Conservation (phyloP, 2,329 filamentous ascomycete species). For the Calonectria naviculata region DNA sequence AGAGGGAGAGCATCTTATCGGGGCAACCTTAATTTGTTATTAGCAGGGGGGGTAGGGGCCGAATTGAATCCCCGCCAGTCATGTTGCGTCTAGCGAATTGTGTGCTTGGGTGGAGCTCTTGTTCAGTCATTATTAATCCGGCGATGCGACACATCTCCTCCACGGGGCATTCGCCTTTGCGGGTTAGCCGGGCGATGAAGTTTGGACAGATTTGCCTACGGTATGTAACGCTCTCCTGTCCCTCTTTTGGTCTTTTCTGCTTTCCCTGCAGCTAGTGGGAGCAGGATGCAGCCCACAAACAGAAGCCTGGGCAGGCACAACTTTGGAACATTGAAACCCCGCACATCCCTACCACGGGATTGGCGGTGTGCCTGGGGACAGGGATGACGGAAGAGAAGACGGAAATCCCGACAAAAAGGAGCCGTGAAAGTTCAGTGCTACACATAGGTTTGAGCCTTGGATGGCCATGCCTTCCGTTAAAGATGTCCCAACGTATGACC, state of each 20-base stretch:
- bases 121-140: not conserved
- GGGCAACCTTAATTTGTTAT: not conserved
- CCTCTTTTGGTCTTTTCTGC: not conserved
- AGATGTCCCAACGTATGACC: too few species aligned
- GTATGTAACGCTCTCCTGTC: not conserved
- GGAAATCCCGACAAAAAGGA: too few species aligned
- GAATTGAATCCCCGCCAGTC: not conserved
- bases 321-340: too few species aligned
- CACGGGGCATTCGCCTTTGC: not conserved
- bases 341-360: too few species aligned
- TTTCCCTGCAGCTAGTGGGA: too few species aligned
- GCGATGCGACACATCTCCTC: not conserved
- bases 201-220: not conserved
- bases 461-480: too few species aligned
- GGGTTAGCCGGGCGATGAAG: not conserved
- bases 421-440: too few species aligned
- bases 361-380: too few species aligned
- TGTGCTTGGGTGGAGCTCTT: not conserved
- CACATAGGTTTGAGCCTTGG: too few species aligned
- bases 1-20: not conserved
- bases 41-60: not conserved
- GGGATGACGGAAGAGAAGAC: too few species aligned
- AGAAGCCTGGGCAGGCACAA: too few species aligned
- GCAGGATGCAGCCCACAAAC: too few species aligned
- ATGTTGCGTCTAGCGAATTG: not conserved